Conservation (phyloP, 129 eudicot species). For the Flaveria linearis region DNA sequence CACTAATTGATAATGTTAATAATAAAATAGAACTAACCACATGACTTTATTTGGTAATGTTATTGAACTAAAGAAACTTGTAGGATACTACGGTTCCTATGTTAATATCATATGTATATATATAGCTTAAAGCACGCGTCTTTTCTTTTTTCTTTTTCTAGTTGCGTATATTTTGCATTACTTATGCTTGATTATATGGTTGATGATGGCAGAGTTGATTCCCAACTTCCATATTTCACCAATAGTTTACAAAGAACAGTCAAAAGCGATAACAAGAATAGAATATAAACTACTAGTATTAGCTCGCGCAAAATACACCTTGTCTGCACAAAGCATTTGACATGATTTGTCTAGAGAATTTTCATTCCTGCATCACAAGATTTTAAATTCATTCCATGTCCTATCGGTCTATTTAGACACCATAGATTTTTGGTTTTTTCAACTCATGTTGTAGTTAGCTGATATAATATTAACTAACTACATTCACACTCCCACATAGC, state of each 20-base stretch:
- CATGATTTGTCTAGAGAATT: conserved; percentile 32
- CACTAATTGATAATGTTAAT: conserved; percentile 21
- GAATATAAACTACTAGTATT: conserved; percentile 24
- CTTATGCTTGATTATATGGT: conserved; percentile 28
- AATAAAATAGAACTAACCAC: conserved; percentile 29
- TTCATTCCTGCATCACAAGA: conserved; percentile 23
- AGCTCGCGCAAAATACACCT: conserved; percentile 30
- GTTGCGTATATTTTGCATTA: conserved; percentile 18
- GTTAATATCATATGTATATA: background rate
- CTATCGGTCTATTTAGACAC: conserved; percentile 42
- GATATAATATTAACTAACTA: background rate
- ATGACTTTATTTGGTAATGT: conserved; percentile 27
- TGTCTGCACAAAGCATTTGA: conserved; percentile 36
- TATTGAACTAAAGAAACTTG: conserved; percentile 16
- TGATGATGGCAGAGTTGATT: conserved; percentile 23
- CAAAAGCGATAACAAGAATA: conserved; percentile 38
- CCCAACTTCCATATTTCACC: conserved; percentile 22
- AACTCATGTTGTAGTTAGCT: conserved; percentile 13
- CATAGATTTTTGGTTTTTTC: background rate
- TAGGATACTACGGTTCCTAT: conserved; percentile 18
- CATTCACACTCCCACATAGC: background rate
- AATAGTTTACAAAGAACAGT: conserved; percentile 14
- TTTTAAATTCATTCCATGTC: conserved; percentile 27
- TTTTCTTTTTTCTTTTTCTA: background rate
- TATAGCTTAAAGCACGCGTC: conserved; percentile 19